Percentiles rank a stretch among this genome's conserved stretches.
These are phyloP conservation scores for Ophiostoma montium DNA, from an alignment of 2,329 filamentous ascomycete genomes.

Conservation along the genomic window DNA sequence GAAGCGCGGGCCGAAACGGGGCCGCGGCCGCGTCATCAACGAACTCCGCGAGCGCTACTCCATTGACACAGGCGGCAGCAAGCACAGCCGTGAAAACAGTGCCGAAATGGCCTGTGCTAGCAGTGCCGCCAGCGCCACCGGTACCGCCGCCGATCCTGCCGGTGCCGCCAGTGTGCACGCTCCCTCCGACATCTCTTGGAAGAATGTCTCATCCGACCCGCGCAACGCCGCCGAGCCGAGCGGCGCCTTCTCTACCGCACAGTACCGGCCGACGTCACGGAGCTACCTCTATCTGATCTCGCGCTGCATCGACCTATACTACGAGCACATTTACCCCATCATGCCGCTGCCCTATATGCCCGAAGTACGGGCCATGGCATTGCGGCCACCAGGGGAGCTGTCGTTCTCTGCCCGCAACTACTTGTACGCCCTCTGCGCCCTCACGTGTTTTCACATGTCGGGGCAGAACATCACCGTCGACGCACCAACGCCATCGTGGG, in stretches of 20 bases:
- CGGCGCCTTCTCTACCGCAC: constrained; percentile 27
- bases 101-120: constrained; percentile 14
- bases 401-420: constrained; percentile 27
- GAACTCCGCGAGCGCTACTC: constrained; percentile 36
- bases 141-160: constrained; percentile 1
- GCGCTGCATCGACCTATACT: constrained; percentile 47
- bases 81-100: constrained; percentile 26
- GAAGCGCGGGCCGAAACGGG: constrained; percentile 49
- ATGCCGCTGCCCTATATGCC: constrained; percentile 48
- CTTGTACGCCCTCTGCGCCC: constrained; percentile 42
- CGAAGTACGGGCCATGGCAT: constrained; percentile 34
- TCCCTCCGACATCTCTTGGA: constrained; percentile 19
- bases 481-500: constrained; percentile 28
- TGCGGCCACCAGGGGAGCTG: constrained; percentile 23
- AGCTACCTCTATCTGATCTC: constrained; percentile 34
- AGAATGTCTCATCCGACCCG: constrained; percentile 18
- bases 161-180: constrained; percentile 4
- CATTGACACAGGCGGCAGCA: constrained; percentile 22
- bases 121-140: not conserved
- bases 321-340: constrained; percentile 48
- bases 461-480: constrained; percentile 26
- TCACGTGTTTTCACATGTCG: constrained; percentile 37
- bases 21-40: constrained; percentile 47
- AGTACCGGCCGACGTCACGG: constrained; percentile 25
- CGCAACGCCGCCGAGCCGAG: constrained; percentile 21